These are phyloP conservation scores for Leishmania mexicana DNA, from an alignment of 208 protist genomes.

Conservation along the genomic window DNA sequence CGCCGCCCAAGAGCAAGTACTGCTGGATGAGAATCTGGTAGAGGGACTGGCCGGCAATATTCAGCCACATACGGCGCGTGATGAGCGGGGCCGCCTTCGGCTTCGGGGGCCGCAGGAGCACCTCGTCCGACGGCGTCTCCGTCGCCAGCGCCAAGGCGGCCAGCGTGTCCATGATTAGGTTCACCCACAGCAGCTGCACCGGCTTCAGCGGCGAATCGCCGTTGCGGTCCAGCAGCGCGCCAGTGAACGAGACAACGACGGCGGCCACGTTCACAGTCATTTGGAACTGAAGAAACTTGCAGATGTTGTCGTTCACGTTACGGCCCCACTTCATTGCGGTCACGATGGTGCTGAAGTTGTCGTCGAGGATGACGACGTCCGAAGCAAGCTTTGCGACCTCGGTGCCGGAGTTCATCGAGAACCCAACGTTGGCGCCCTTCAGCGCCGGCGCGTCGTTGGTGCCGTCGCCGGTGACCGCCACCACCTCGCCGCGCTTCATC, in stretches of 20 bases:
- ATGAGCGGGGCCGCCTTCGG: conserved; percentile 89
- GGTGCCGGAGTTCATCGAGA: conserved; percentile 94
- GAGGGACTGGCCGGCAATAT: conserved; percentile 74
- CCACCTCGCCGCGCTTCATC: conserved; percentile 80
- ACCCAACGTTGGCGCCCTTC: conserved; percentile 98
- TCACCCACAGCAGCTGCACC: conserved; percentile 94
- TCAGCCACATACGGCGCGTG: conserved; percentile 90
- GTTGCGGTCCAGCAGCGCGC: conserved; percentile 73
- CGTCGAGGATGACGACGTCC: conserved; percentile 96
- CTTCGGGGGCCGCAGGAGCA: conserved; percentile 84
- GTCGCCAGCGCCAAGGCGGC: conserved; percentile 93
- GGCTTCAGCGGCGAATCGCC: conserved; percentile 88
- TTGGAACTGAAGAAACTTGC: conserved; percentile 98
- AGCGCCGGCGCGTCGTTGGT: conserved; percentile 98
- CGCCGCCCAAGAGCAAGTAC: conserved; percentile 52
- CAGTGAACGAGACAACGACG: conserved; percentile 91
- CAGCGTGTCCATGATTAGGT: conserved; percentile 95
- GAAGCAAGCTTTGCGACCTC: conserved; percentile 95
- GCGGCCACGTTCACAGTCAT: conserved; percentile 97
- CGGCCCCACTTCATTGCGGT: conserved; percentile 97
- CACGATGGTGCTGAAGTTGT: conserved; percentile 98
- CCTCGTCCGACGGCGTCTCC: conserved; percentile 75
- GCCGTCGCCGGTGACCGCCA: conserved; percentile 95
- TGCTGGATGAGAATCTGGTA: conserved; percentile 85
- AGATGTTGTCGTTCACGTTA: conserved; percentile 97